Conservation (phyloP, 345 rosid genomes). For the sweet orange (Citrus sinensis) region DVS_A1.0 CM039166.1:17295001-17295500, state of each 20-base stretch:
- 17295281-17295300: not conserved
- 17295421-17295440: no score
- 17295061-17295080: not conserved
- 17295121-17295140: not conserved
- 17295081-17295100: conserved; percentile 1
- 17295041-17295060: not conserved
- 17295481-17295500: no score
- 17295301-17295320: not conserved
- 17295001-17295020: not conserved
- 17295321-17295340: not conserved
- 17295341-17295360: not conserved
- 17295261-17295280: not conserved
- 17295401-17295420: fast-evolving
- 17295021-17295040: not conserved
- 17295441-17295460: no score
- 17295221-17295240: not conserved
- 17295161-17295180: not conserved
- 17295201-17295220: not conserved
- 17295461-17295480: no score
- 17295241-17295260: no score
- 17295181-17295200: not conserved
- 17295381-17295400: not conserved
- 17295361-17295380: not conserved
- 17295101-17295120: not conserved
- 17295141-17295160: not conserved